Evolutionary conservation across 164 flowering plant genomes (phyloP), one percentile per base, ranked within the genome.

Genomic region (Kingdonia uniflora): DNA sequence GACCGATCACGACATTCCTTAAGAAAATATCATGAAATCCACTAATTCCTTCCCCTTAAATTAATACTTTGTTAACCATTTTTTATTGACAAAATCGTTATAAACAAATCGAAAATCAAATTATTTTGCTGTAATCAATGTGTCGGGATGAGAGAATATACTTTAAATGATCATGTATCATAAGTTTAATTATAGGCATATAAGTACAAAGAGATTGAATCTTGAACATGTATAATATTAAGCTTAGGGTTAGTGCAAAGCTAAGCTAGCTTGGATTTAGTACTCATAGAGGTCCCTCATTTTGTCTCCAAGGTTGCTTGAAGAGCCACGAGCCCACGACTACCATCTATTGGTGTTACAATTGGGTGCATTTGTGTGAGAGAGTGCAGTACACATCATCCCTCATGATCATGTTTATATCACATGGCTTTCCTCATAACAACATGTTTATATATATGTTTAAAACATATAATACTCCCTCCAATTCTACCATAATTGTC

Each of bases 321-420:
- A 61, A 42, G 56, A 55, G 62, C 24, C 35, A 29, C 8, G 6
- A 29, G 4, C 8, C 35, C 61, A 57, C 43, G 65, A 54, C 51
- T 49, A 51, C 71, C 74, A 67, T 64, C 61, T 65, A 57, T 26
- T 39, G 33, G 23, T 38, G 52, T 49, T 33, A 17, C 22, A 55
- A 3, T 29, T 29, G 4, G 35, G n/a, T n/a, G n/a, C n/a, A n/a
- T 29, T 29, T 29, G 35, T 29, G 35, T 29, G 6, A 39, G 16
- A 20, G 53, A 16, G 29, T 24, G 46, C 25, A 56, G 73, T 66
- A 71, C 68, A 33, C 72, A 71, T 66, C 67, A 73, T 76, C 48
- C 57, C 45, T 53, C 74, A 64, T 69, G 74, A 76, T 73, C 60
- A 74, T 67, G 62, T 68, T 49, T 58, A 4, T 3, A 63, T 74